A percentile compares a stretch with the other conserved stretches of the same genome.
These are phyloP conservation scores for Yarrowia galli DNA, from an alignment of 1,139 yeast genomes.

Conservation along the genomic window DNA sequence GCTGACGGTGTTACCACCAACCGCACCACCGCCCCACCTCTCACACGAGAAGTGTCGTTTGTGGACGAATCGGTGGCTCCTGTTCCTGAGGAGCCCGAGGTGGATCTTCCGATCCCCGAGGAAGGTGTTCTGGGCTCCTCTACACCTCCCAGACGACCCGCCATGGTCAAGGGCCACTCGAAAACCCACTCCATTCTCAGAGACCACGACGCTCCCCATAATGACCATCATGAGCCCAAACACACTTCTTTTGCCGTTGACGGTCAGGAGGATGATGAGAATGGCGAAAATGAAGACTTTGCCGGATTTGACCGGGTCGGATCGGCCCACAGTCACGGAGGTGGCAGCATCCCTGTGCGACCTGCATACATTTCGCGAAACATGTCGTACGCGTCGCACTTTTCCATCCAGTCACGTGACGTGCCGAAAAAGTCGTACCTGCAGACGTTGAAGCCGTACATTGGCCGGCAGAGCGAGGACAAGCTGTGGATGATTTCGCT, in stretches of 20 bases:
- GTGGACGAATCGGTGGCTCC: slow-evolving; percentile 4
- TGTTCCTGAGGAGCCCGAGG: neutral
- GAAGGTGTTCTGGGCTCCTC: slow-evolving; percentile 14
- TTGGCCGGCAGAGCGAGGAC: slow-evolving; percentile 60
- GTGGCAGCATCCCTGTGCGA: neutral
- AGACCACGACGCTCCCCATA: neutral
- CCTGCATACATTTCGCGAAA: slow-evolving; percentile 22
- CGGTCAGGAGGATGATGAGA: too few relatives aligned
- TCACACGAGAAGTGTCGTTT: slow-evolving; percentile 12
- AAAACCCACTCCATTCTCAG: slow-evolving; percentile 17
- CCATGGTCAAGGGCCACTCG: slow-evolving; percentile 8
- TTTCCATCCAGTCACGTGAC: slow-evolving; percentile 40
- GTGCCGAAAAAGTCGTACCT: slow-evolving; percentile 44
- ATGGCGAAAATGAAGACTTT: neutral
- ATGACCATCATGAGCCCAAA: neutral
- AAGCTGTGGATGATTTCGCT: slow-evolving; percentile 66
- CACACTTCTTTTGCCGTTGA: slow-evolving; percentile 30
- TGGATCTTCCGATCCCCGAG: slow-evolving; percentile 16
- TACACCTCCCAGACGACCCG: slow-evolving; percentile 22
- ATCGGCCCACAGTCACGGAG: too few relatives aligned
- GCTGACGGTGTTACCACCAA: neutral
- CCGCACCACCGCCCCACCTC: neutral
- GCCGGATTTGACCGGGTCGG: neutral
- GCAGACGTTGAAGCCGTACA: slow-evolving; percentile 47
- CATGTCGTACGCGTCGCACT: slow-evolving; percentile 37